A percentile compares a stretch with the other conserved stretches of the same genome.
These are phyloP conservation scores for Mortierella sp. DNA, from an alignment of 371 early-diverging fungal genomes.

Conservation along the genomic window DNA sequence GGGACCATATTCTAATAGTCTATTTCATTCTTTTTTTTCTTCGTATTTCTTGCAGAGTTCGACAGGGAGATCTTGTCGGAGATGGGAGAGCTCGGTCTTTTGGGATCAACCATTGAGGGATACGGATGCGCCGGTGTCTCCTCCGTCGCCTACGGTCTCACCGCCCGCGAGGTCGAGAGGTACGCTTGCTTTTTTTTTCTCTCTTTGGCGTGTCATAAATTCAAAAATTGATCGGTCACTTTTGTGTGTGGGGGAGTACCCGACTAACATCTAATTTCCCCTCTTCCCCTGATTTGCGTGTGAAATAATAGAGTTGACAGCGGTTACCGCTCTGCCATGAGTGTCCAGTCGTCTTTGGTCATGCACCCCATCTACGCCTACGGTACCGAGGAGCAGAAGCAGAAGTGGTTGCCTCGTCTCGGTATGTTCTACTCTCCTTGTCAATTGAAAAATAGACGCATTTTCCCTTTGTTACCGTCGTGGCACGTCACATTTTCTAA, in stretches of 20 bases:
- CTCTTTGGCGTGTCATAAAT: background rate
- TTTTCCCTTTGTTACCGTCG: background rate
- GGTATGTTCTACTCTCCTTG: constrained; percentile 61
- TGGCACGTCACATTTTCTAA: background rate
- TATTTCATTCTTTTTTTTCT: background rate
- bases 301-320: constrained; percentile 83
- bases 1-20: background rate
- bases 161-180: constrained; percentile 96
- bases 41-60: constrained; percentile 71
- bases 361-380: constrained; percentile 98
- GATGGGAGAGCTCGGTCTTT: constrained; percentile 95
- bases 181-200: constrained; percentile 43
- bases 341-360: constrained; percentile 97
- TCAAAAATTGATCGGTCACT: background rate
- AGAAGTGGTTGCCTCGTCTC: constrained; percentile 93
- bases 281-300: background rate
- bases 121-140: constrained; percentile 98
- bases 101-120: constrained; percentile 97
- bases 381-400: constrained; percentile 91
- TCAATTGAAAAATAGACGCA: constrained; percentile 5
- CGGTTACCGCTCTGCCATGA: constrained; percentile 98
- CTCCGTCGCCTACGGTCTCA: constrained; percentile 96
- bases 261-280: background rate
- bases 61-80: constrained; percentile 93
- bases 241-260: too few relatives aligned